These are phyloP conservation scores for Aspergillus taichungensis DNA, from an alignment of 495 filamentous ascomycete genomes.

Conservation along the genomic window DNA sequence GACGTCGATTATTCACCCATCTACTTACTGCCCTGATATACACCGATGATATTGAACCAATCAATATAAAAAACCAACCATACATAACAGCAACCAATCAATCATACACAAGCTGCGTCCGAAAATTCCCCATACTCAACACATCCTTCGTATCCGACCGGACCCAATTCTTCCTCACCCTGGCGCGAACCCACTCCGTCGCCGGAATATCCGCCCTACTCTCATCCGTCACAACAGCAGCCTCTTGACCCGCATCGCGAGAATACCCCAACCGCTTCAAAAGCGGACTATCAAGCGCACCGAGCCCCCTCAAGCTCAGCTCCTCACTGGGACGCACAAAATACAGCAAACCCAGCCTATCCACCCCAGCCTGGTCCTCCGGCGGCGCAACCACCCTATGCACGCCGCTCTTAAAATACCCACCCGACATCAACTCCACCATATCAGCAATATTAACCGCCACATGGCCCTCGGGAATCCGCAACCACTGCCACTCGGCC, in stretches of 20 bases:
- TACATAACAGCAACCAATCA: too few relatives aligned
- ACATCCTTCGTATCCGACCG: too few relatives aligned
- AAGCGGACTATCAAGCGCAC: background rate
- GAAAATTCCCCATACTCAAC: too few relatives aligned
- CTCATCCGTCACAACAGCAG: too few relatives aligned
- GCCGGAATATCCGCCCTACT: too few relatives aligned
- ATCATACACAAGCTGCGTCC: too few relatives aligned
- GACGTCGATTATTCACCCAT: too few relatives aligned
- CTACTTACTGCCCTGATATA: too few relatives aligned
- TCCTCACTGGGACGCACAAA: constrained; percentile 21
- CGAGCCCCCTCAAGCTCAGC: background rate
- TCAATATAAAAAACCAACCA: too few relatives aligned
- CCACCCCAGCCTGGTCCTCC: constrained; percentile 28
- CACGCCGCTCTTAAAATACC: constrained; percentile 30
- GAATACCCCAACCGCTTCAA: background rate
- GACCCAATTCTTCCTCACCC: too few relatives aligned
- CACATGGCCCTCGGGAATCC: constrained; percentile 20
- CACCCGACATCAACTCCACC: constrained; percentile 1
- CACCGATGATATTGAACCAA: too few relatives aligned
- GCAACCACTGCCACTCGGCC: constrained; percentile 16
- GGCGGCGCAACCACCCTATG: constrained; percentile 35
- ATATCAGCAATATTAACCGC: constrained; percentile 39
- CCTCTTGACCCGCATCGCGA: background rate
- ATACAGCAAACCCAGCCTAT: constrained; percentile 34
- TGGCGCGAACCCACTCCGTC: too few relatives aligned